These are phyloP conservation scores for Ceratocystis albifundus DNA, from an alignment of 2,329 filamentous ascomycete genomes.

Conservation along the genomic window DNA sequence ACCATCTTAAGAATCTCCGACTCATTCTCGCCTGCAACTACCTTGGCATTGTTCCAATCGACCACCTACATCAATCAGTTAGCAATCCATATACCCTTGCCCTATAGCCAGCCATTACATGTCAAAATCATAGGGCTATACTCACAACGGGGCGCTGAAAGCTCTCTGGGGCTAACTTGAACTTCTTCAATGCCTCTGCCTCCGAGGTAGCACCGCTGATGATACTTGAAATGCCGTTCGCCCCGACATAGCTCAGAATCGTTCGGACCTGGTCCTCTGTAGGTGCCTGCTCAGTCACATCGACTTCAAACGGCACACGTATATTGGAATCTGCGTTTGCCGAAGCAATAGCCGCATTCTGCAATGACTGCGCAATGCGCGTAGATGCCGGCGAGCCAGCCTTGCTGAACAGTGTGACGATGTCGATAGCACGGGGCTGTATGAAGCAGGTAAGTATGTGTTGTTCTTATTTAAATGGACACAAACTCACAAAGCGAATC, in stretches of 20 bases:
- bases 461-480: not conserved
- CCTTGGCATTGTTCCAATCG: conserved; percentile 88
- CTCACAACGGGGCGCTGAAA: conserved; percentile 70
- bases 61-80: conserved; percentile 43
- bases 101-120: not conserved
- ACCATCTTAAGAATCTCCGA: conserved; percentile 82
- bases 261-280: conserved; percentile 73
- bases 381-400: conserved; percentile 60
- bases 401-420: conserved; percentile 93
- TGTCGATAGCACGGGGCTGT: conserved; percentile 71
- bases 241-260: conserved; percentile 72
- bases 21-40: conserved; percentile 64
- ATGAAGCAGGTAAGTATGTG: conserved; percentile 3
- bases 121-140: conserved; percentile 24
- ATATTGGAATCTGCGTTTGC: conserved; percentile 27
- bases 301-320: conserved; percentile 69
- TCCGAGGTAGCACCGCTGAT: conserved; percentile 63
- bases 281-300: conserved; percentile 67
- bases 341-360: conserved; percentile 52
- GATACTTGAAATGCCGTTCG: conserved; percentile 46
- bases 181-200: conserved; percentile 66
- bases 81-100: conserved; percentile 6
- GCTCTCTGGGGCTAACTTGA: conserved; percentile 55
- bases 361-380: conserved; percentile 61
- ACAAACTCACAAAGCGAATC: conserved; percentile 38